Percentiles rank a stretch among this genome's conserved stretches.
phyloP scores from a whole-genome alignment of 345 rosid species.

The Erysimum cheiranthoides region DNA sequence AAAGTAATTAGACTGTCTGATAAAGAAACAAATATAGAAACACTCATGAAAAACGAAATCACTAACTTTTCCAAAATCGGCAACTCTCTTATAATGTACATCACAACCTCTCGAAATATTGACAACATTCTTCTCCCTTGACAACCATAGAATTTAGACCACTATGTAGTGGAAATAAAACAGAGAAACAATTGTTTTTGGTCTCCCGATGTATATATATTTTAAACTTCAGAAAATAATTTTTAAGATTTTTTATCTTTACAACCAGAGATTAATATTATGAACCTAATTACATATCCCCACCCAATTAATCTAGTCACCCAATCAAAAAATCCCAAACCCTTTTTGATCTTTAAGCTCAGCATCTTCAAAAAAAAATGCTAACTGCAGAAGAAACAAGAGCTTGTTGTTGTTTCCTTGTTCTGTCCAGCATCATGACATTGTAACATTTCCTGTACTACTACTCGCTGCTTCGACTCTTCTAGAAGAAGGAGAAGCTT shows the following conservation, averaged over 20 bases:
- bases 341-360: slow-evolving; percentile 19
- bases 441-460: slow-evolving; percentile 40
- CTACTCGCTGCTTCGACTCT: slow-evolving; percentile 17
- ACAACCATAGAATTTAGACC: too few species aligned
- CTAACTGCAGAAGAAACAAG: neutral
- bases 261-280: slow-evolving; percentile 38
- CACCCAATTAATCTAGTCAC: slow-evolving; percentile 35
- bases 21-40: too few species aligned
- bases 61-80: too few species aligned
- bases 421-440: slow-evolving; percentile 26
- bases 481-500: slow-evolving; percentile 25
- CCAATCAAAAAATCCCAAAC: slow-evolving; percentile 33
- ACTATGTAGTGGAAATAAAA: neutral
- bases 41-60: too few species aligned
- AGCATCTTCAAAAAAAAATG: slow-evolving; percentile 19
- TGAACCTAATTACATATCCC: slow-evolving; percentile 36
- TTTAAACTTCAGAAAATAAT: neutral
- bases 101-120: too few species aligned
- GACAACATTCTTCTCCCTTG: too few species aligned
- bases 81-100: too few species aligned
- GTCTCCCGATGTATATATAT: neutral
- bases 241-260: slow-evolving; percentile 25
- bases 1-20: too few species aligned
- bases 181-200: neutral
- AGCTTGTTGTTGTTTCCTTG: slow-evolving; percentile 26